Evolutionary conservation across 192 early-diverging fungal species (phyloP).

Genomic region (Linderina pennispora): DNA sequence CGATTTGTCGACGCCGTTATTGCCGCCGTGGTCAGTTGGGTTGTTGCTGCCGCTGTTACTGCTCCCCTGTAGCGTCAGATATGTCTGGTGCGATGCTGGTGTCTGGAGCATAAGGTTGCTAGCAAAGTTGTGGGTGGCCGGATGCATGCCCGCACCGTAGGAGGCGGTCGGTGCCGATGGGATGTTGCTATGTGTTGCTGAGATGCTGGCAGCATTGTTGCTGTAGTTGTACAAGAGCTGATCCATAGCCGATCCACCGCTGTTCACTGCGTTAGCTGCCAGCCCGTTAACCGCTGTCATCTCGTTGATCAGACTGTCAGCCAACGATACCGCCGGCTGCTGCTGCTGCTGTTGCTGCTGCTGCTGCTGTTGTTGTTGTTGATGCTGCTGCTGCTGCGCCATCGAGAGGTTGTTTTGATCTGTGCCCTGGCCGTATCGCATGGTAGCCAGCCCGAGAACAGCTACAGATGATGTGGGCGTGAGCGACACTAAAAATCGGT

Average conservation of each 20-base stretch:
- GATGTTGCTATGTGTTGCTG: not conserved
- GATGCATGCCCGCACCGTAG: no score
- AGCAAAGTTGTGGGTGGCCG: not conserved
- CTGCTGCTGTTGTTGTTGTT: not conserved
- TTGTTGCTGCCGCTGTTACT: no score
- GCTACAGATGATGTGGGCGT: conserved; percentile 34
- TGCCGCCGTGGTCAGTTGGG: no score
- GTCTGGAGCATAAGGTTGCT: not conserved
- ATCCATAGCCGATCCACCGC: no score
- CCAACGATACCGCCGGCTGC: not conserved
- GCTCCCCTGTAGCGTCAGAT: no score
- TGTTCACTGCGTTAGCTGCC: no score
- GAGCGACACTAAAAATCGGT: conserved; percentile 12
- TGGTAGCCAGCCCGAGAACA: conserved; percentile 17
- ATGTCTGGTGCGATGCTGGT: not conserved
- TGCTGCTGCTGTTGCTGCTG: conserved; percentile 11
- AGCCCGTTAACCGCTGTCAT: no score
- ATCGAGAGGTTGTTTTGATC: not conserved
- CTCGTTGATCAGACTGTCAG: not conserved
- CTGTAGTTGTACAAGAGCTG: not conserved
- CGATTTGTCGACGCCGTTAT: not conserved
- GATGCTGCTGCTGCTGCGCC: conserved; percentile 2
- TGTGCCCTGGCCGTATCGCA: conserved; percentile 21
- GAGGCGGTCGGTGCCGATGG: not conserved
- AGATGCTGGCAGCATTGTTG: not conserved